Conservation (phyloP, 1,139 yeast genomes). For the Pichia sp. region DNA sequence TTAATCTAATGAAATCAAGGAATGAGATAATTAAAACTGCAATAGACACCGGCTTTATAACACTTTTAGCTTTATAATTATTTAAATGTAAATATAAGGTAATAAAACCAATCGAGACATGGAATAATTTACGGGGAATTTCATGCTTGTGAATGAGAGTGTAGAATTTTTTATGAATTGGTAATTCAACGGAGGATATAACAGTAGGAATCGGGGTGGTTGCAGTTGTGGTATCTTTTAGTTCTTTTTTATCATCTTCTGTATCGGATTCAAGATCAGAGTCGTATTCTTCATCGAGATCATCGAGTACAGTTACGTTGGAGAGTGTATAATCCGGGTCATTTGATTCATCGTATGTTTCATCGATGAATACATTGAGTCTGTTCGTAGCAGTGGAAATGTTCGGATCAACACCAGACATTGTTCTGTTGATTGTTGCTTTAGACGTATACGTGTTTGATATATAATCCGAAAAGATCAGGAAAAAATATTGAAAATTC, state of each 20-base stretch:
- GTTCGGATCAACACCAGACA: not conserved
- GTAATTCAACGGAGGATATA: conserved; percentile 1
- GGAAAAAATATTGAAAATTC: not conserved
- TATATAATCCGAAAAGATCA: no score
- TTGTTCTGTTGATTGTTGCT: not conserved
- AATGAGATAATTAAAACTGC: conserved; percentile 50
- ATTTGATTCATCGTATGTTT: conserved; percentile 22
- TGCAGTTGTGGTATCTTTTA: not conserved
- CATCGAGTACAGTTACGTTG: conserved; percentile 6
- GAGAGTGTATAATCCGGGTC: conserved; percentile 24
- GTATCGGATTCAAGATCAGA: not conserved
- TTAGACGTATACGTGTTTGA: no score
- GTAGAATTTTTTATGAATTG: conserved; percentile 23
- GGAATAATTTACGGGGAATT: conserved; percentile 78
- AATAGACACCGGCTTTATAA: conserved; percentile 52
- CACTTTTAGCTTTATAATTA: conserved; percentile 49
- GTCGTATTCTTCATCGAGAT: conserved; percentile 10
- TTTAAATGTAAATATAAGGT: conserved; percentile 65
- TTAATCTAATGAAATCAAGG: conserved; percentile 67
- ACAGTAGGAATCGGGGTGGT: not conserved
- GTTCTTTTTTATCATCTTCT: not conserved
- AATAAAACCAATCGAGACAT: conserved; percentile 78
- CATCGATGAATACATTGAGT: conserved; percentile 8
- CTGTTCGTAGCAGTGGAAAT: not conserved
- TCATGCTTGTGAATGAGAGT: conserved; percentile 55